phyloP scores from a whole-genome alignment of 805 yeast species.

The Kuraishia cidri region DNA sequence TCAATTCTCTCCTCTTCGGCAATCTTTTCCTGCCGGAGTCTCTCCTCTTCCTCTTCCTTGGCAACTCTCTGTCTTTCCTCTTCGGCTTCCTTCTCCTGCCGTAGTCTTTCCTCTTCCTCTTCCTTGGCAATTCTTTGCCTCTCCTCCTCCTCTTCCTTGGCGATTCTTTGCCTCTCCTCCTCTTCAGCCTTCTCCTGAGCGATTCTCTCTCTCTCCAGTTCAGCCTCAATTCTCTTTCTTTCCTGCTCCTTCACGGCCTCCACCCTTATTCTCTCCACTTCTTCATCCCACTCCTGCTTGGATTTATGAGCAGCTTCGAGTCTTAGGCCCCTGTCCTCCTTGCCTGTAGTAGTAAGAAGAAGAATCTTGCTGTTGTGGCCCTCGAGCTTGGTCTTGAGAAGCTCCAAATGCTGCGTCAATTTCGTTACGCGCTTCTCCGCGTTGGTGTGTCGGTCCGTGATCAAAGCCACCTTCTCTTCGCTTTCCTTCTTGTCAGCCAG shows the following conservation, averaged over 20 bases:
- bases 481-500: constrained; percentile 28
- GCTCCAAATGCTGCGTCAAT: constrained; percentile 32
- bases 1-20: constrained; percentile 23
- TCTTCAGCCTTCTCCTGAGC: constrained; percentile 28
- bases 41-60: constrained; percentile 21
- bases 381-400: constrained; percentile 29
- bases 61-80: constrained; percentile 22
- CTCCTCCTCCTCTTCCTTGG: constrained; percentile 14
- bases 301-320: constrained; percentile 32
- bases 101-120: constrained; percentile 10
- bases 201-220: constrained; percentile 26
- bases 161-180: constrained; percentile 20
- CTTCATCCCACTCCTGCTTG: constrained; percentile 32
- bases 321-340: constrained; percentile 23
- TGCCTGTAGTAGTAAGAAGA: constrained; percentile 25
- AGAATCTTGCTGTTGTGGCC: constrained; percentile 35
- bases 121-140: constrained; percentile 8
- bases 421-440: constrained; percentile 26
- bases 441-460: constrained; percentile 24
- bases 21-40: constrained; percentile 23
- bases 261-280: constrained; percentile 31
- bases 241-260: constrained; percentile 38
- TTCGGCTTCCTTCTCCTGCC: constrained; percentile 16
- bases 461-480: constrained; percentile 22
- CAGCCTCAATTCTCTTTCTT: constrained; percentile 26